Conservation (phyloP, 768 basidiomycete species). For the Lentinula boryana region DNA sequence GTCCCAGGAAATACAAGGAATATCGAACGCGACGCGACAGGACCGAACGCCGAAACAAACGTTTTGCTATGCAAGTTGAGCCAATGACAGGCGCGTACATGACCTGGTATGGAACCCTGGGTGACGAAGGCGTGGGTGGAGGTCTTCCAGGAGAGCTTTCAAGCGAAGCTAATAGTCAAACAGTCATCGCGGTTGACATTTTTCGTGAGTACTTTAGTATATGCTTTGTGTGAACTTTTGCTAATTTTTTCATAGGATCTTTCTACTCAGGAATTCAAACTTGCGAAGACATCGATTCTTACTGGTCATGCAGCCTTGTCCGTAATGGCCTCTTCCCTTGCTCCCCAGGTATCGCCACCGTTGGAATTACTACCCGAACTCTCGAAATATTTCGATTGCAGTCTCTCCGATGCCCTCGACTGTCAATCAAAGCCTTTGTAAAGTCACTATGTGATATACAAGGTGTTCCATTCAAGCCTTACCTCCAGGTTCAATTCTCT, state of each 20-base stretch:
- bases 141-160: neutral
- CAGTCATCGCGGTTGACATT: neutral
- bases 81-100: neutral
- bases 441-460: conserved; percentile 15
- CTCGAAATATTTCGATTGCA: conserved; percentile 7
- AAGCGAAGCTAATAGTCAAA: neutral
- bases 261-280: neutral
- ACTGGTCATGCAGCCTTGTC: conserved; percentile 6
- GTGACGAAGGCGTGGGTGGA: neutral
- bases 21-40: neutral
- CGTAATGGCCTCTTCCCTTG: conserved; percentile 10
- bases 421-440: conserved; percentile 16
- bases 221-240: neutral
- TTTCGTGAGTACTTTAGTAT: neutral
- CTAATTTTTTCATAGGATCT: neutral
- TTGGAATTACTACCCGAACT: conserved; percentile 5
- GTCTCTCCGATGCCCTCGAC: conserved; percentile 9
- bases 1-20: neutral
- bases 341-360: conserved; percentile 3
- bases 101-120: neutral
- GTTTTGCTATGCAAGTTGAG: neutral
- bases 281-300: neutral
- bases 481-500: conserved; percentile 4
- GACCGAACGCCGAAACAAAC: neutral
- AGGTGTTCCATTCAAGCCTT: conserved; percentile 4